Base-by-base conservation (phyloP, 805 yeast species). In the Maudiozyma bulderi region DNA sequence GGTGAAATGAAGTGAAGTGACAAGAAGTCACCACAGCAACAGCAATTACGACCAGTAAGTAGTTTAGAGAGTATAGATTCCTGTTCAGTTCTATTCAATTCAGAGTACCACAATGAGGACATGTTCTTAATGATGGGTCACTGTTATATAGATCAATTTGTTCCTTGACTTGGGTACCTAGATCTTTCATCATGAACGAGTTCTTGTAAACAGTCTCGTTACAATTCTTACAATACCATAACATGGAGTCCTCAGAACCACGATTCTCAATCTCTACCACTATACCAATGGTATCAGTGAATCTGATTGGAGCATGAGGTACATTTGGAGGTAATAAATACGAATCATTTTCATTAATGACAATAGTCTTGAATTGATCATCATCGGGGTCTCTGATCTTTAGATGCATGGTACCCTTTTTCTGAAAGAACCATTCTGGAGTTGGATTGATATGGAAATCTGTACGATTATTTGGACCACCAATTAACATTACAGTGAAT, bases 361-460 rank as follows among this genome's bases (percentile, higher is more conserved):
- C 70, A 20, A 90, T 74, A 55, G 87, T 95, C 55, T 72, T 77
- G 68, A 90, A 88, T 49, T 74, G 76, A 2, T 88, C 91, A 33
- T 79, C 81, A 37, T 52, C 59, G 15, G 52, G 52, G 51, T 84
- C 88, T 1, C 89, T 95, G 1, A 90, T 95, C 53, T 80, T 81
- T 53, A 90, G 72, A 20, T 85, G 76, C 95, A 90, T 89, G 29
- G 74, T 72, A 1, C 97, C 97, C 65, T 86, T 86, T 64, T 84
- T 78, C 73, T 85, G 91, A 67, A 84, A 81, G 65, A 90, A 90
- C 78, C 88, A 90, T 60, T 90, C 97, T 0, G 97, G 96, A 0
- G 97, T 90, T 58, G 87, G 95, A 61, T 90, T 90, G 45, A 90
- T 78, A 61, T 90, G 97, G 63, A 87, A 90, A 63, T 90, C 97